Evolutionary conservation across 345 rosid species (phyloP).

Genomic region (Eucalyptus caleyi): DNA sequence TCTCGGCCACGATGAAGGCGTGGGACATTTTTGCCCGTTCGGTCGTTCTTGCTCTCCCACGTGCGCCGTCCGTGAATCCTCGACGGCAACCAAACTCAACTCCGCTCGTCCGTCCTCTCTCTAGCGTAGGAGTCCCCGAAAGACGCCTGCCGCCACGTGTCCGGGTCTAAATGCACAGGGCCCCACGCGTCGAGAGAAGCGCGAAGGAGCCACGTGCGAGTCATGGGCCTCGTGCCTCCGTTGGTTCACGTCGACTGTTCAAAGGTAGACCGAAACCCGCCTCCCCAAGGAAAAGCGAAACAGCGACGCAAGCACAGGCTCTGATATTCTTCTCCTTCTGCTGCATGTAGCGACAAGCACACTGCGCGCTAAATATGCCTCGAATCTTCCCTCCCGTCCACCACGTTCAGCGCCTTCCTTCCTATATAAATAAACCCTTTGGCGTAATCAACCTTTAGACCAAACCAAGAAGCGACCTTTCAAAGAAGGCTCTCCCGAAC

Average conservation of each 20-base stretch:
- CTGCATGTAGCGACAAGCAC: constrained; percentile 1
- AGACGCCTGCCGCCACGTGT: constrained; percentile 4
- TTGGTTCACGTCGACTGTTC: neutral
- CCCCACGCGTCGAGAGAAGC: neutral
- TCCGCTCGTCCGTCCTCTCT: neutral
- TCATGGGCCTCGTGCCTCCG: too few species aligned
- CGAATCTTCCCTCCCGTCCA: constrained; percentile 26
- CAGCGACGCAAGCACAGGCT: neutral
- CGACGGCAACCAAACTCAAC: neutral
- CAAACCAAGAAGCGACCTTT: neutral
- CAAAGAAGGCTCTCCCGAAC: neutral
- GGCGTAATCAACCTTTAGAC: neutral
- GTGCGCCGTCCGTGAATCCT: neutral
- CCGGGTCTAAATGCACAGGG: neutral
- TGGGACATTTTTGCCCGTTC: neutral
- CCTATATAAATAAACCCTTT: neutral
- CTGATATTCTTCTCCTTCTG: neutral
- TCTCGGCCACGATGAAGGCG: neutral
- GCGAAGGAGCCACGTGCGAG: neutral
- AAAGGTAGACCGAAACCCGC: neutral
- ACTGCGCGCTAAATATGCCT: constrained; percentile 12
- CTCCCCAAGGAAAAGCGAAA: constrained; percentile 1
- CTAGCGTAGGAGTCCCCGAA: neutral
- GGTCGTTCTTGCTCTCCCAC: neutral
- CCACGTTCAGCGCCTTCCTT: neutral